Evolutionary conservation across 768 basidiomycete species (phyloP), one percentile per base, ranked within the genome.

Genomic region (Leucosporidium creatinivorum): DNA sequence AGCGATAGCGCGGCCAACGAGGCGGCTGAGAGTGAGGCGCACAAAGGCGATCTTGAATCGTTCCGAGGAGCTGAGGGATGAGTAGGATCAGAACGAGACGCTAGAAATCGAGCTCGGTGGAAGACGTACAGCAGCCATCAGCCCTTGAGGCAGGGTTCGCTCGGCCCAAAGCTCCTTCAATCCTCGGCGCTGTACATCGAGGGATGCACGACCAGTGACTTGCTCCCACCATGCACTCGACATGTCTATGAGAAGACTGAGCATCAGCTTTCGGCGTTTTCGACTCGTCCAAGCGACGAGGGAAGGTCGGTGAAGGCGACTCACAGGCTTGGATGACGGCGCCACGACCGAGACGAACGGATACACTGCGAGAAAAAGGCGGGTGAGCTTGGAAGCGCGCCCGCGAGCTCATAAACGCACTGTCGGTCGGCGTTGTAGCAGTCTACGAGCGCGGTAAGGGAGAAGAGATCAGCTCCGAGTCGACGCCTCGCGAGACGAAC

Each of bases 341-440:
- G 33, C 31, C 31, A 19, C 55, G 28, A 33, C 55, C 55, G 18
- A 57, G 30, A 18, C 55, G 55, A 18, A 57, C 31, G 4, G 30
- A 31, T 28, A 57, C 55, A 44, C 39, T 44, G 39, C 2, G 13
- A 44, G 39, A 7, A 17, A 13, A 17, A 12, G 12, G 39, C 8
- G 39, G 39, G 39, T 44, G 6, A 44, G 39, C 13, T 44, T 17
- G 13, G 10, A 44, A 44, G 6, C 65, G 59, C 10, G 65, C n/a
- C n/a, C n/a, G n/a, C 69, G 23, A 70, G 66, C 1, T 66, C 59
- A 18, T 63, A 65, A 4, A 66, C 66, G 13, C 66, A 65, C 64
- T 72, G 70, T 7, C 70, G 66, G 36, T 72, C 70, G 25, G 70
- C 70, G 61, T 72, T 72, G 61, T 68, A 71, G 56, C 66, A 68